Evolutionary conservation across 208 protist genomes (phyloP).

Genomic region (Leishmania tropica): DNA sequence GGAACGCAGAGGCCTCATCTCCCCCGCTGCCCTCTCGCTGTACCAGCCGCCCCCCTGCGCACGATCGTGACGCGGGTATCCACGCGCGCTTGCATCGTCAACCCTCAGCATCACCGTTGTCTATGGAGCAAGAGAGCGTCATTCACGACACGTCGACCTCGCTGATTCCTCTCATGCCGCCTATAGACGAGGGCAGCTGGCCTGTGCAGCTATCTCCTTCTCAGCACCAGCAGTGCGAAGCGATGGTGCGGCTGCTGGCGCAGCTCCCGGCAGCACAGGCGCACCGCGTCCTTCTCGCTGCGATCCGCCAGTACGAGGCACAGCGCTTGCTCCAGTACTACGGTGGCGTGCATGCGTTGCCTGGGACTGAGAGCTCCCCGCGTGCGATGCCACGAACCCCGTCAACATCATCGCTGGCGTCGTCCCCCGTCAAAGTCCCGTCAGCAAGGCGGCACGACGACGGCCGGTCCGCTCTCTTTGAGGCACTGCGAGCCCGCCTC

Average conservation of each 20-base stretch:
- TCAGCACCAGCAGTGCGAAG: slow-evolving; percentile 13
- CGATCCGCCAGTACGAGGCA: slow-evolving; percentile 21
- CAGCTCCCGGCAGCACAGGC: slow-evolving; percentile 12
- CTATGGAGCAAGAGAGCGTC: background rate
- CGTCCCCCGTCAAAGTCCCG: background rate
- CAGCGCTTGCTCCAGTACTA: slow-evolving; percentile 27
- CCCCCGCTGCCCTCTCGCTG: background rate
- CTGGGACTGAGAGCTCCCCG: background rate
- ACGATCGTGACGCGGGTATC: background rate
- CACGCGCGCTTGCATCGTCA: background rate
- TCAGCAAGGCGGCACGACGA: background rate
- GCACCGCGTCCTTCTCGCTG: slow-evolving; percentile 12
- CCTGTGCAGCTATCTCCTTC: slow-evolving; percentile 5
- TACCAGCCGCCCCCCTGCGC: background rate
- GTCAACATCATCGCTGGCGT: background rate
- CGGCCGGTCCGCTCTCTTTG: slow-evolving; percentile 8
- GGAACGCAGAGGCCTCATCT: background rate
- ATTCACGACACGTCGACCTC: slow-evolving; percentile 11
- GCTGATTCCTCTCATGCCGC: slow-evolving; percentile 2
- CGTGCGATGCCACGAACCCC: too few species aligned
- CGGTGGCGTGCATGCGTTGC: slow-evolving; percentile 23
- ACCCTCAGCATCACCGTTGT: background rate
- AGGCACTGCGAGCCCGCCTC: background rate
- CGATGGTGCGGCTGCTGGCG: slow-evolving; percentile 8
- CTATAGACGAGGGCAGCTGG: slow-evolving; percentile 2